Conservation (phyloP, 2,329 filamentous ascomycete species). For the Sphaerulina vaccinii region DNA sequence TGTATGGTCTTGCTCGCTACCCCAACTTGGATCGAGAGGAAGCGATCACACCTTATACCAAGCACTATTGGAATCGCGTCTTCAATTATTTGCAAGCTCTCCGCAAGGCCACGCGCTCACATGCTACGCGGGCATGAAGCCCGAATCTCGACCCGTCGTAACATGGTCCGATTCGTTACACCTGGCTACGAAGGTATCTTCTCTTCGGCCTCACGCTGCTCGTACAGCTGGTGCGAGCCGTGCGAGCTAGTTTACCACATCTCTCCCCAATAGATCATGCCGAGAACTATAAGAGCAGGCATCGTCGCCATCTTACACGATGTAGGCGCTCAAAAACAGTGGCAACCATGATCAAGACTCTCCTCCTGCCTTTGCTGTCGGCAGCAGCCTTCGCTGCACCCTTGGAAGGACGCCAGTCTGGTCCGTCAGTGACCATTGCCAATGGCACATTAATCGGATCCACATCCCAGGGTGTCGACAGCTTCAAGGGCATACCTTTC, state of each 20-base stretch:
- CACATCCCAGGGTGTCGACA: slow-evolving; percentile 55
- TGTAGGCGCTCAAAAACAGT: not conserved
- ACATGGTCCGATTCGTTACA: not conserved
- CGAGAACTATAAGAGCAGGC: not conserved
- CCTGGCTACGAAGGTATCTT: not conserved
- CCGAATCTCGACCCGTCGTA: not conserved
- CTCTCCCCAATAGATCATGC: not conserved
- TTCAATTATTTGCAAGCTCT: not conserved
- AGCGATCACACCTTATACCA: not conserved
- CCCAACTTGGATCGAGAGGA: not conserved
- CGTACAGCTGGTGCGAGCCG: not conserved
- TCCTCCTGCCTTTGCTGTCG: slow-evolving; percentile 15
- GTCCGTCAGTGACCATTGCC: slow-evolving; percentile 42
- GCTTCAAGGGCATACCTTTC: slow-evolving; percentile 73
- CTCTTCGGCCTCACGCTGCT: not conserved
- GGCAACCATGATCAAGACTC: not conserved
- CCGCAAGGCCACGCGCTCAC: slow-evolving; percentile 1
- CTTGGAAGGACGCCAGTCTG: slow-evolving; percentile 21
- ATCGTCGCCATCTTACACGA: too few species aligned
- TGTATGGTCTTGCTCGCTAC: slow-evolving; percentile 7
- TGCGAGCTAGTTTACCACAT: not conserved
- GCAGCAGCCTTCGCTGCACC: slow-evolving; percentile 17
- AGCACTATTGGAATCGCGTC: not conserved
- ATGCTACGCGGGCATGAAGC: not conserved
- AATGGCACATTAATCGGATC: slow-evolving; percentile 58